A percentile compares a stretch with the other conserved stretches of the same genome.
phyloP scores from a whole-genome alignment of 1,284 basidiomycete genomes.

The Rhodotorula sp. region DNA sequence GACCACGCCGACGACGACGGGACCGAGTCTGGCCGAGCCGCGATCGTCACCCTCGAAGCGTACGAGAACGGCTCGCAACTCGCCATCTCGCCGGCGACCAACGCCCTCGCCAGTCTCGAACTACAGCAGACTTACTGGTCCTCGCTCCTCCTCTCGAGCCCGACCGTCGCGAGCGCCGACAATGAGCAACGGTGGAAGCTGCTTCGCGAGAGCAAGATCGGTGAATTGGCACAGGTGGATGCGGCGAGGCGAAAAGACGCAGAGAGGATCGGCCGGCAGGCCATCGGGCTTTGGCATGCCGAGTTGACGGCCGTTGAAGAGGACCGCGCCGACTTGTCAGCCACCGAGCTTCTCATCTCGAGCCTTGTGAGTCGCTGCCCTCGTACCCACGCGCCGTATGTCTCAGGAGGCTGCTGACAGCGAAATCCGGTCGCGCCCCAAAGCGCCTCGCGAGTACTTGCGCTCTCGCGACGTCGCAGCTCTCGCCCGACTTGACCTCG shows the following conservation, averaged over 20 bases:
- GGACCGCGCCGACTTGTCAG: slow-evolving; percentile 7
- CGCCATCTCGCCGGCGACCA: slow-evolving; percentile 77
- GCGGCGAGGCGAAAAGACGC: slow-evolving; percentile 1
- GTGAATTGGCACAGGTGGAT: background rate
- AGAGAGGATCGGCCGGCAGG: slow-evolving; percentile 1
- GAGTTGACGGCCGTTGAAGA: slow-evolving; percentile 14
- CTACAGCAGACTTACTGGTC: slow-evolving; percentile 60
- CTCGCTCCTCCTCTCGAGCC: background rate
- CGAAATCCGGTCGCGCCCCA: background rate
- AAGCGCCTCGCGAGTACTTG: slow-evolving; percentile 19
- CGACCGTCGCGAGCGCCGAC: background rate
- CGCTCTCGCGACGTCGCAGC: background rate
- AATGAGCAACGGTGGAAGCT: background rate
- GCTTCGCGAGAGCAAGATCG: background rate
- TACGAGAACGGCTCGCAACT: slow-evolving; percentile 56
- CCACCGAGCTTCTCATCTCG: background rate
- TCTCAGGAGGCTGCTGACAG: background rate
- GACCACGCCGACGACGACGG: background rate
- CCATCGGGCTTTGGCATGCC: slow-evolving; percentile 15
- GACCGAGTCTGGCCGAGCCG: slow-evolving; percentile 38
- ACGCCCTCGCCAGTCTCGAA: slow-evolving; percentile 79
- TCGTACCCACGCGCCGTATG: too few species aligned
- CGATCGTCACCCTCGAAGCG: slow-evolving; percentile 64
- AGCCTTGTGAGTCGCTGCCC: background rate
- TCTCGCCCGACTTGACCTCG: background rate